Percentiles rank a stretch among this genome's conserved stretches.
Evolutionary conservation across 192 early-diverging fungal genomes (phyloP).

Genomic region (Spinellus fusiger): DNA sequence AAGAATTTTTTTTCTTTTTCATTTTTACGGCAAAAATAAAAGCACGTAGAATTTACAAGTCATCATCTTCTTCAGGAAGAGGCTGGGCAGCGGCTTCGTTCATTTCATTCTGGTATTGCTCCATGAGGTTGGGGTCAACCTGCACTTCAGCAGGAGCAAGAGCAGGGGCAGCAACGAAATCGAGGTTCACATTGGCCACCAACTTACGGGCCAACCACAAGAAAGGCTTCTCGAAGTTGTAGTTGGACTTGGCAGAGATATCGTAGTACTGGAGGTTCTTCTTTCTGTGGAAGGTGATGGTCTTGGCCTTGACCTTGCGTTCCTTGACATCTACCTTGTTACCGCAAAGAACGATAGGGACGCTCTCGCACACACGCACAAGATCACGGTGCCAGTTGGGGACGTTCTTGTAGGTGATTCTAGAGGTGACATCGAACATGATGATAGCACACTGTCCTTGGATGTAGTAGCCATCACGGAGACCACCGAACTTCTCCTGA

Average conservation of each 20-base stretch:
- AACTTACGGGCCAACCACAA: slow-evolving; percentile 99
- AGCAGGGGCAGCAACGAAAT: slow-evolving; percentile 97
- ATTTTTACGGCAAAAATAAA: too few relatives aligned
- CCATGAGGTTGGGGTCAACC: slow-evolving; percentile 73
- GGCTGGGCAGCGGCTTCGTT: slow-evolving; percentile 71
- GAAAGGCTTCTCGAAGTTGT: slow-evolving; percentile 99
- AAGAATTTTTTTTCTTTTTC: not conserved
- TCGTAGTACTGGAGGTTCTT: slow-evolving; percentile 99
- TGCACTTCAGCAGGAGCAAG: slow-evolving; percentile 90
- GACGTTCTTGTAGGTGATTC: slow-evolving; percentile 99
- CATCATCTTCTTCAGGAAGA: slow-evolving; percentile 71
- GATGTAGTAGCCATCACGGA: slow-evolving; percentile 99
- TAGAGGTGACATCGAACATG: slow-evolving; percentile 99
- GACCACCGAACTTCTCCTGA: slow-evolving; percentile 99
- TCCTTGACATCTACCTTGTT: slow-evolving; percentile 99
- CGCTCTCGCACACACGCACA: slow-evolving; percentile 99
- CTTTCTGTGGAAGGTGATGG: slow-evolving; percentile 99
- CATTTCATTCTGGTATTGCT: slow-evolving; percentile 79
- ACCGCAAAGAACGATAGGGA: slow-evolving; percentile 99
- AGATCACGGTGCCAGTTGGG: slow-evolving; percentile 99
- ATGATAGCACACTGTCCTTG: slow-evolving; percentile 99
- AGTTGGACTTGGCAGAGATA: slow-evolving; percentile 99
- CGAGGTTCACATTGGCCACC: slow-evolving; percentile 70
- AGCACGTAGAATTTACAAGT: slow-evolving; percentile 30
- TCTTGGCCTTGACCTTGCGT: slow-evolving; percentile 99